A percentile compares a stretch with the other conserved stretches of the same genome.
Conservation (phyloP, 805 yeast species). For the Monosporozyma yasuniensis region DNA sequence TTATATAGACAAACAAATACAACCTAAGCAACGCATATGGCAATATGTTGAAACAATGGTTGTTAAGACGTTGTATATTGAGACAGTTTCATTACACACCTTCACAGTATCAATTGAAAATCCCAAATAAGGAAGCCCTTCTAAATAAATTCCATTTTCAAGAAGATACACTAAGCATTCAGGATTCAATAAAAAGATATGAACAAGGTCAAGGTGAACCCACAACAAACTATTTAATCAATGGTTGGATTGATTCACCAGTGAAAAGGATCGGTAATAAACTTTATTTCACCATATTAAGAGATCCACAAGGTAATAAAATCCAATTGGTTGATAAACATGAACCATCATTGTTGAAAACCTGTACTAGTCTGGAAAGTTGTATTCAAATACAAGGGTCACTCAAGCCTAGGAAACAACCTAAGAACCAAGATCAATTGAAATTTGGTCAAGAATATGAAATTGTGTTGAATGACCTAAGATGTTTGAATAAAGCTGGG, state of each 20-base stretch:
- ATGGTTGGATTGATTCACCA: slow-evolving; percentile 79
- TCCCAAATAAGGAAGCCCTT: not conserved
- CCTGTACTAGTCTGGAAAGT: slow-evolving; percentile 9
- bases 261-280: slow-evolving; percentile 61
- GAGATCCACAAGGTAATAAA: slow-evolving; percentile 63
- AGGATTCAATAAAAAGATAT: slow-evolving; percentile 1
- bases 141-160: slow-evolving; percentile 1
- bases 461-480: slow-evolving; percentile 41
- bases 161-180: slow-evolving; percentile 9
- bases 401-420: not conserved
- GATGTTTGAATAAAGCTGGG: slow-evolving; percentile 54
- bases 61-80: not conserved
- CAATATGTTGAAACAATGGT: not conserved
- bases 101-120: not conserved
- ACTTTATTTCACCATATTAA: slow-evolving; percentile 60
- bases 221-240: slow-evolving; percentile 26
- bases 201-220: slow-evolving; percentile 25
- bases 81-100: not conserved
- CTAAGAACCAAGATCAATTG: not conserved
- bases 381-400: not conserved
- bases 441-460: slow-evolving; percentile 39
- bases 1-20: not conserved
- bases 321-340: slow-evolving; percentile 47
- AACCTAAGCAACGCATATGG: no score
- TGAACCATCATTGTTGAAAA: not conserved